These are phyloP conservation scores for Globisporangium mamillatum DNA, from an alignment of 352 stramenopile genomes.

Conservation along the genomic window DNA sequence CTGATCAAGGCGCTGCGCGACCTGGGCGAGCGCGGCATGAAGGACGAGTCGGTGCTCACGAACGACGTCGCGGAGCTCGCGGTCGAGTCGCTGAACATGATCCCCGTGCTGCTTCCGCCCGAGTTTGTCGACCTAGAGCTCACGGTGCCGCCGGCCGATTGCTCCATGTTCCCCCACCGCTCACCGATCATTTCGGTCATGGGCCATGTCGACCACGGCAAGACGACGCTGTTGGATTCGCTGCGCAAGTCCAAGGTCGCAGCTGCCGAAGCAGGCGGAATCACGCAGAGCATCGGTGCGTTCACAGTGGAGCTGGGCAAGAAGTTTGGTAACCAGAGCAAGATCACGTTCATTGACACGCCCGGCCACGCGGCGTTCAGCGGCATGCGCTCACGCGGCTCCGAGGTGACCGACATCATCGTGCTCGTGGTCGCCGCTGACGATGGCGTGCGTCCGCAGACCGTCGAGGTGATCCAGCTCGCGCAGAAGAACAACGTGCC, in stretches of 20 bases:
- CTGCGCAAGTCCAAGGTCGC: slow-evolving; percentile 91
- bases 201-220: slow-evolving; percentile 99
- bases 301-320: slow-evolving; percentile 96
- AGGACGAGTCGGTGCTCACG: slow-evolving; percentile 68
- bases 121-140: slow-evolving; percentile 83
- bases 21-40: slow-evolving; percentile 63
- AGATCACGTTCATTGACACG: slow-evolving; percentile 99
- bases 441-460: slow-evolving; percentile 98
- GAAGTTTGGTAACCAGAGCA: slow-evolving; percentile 52
- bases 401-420: slow-evolving; percentile 97
- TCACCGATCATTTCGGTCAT: slow-evolving; percentile 98
- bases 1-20: slow-evolving; percentile 64
- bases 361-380: slow-evolving; percentile 99
- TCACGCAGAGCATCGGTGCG: slow-evolving; percentile 98
- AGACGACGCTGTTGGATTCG: slow-evolving; percentile 98
- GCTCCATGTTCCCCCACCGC: slow-evolving; percentile 60
- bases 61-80: slow-evolving; percentile 79
- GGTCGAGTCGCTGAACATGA: slow-evolving; percentile 83
- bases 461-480: slow-evolving; percentile 93
- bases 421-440: slow-evolving; percentile 98
- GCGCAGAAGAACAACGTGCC: slow-evolving; percentile 94
- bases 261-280: slow-evolving; percentile 95
- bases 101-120: slow-evolving; percentile 75
- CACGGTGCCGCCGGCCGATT: slow-evolving; percentile 57
- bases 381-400: slow-evolving; percentile 96